Base-by-base conservation (phyloP, 305 asterid species). In the Salvia sclarea region DNA sequence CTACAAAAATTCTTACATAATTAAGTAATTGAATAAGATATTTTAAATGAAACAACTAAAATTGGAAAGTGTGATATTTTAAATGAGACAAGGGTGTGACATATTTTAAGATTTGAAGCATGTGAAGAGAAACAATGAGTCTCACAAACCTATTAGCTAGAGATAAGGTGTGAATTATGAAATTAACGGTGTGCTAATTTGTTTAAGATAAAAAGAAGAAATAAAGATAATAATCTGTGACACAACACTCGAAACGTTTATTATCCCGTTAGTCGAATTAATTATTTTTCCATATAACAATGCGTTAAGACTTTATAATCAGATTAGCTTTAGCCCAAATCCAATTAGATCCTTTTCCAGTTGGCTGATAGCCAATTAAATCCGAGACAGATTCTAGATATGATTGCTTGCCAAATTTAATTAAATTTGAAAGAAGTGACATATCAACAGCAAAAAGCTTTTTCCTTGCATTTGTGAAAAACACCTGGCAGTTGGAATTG, bases 381-480 rank as follows among this genome's bases (percentile, higher is more conserved):
- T 37, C 11, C 40, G 21, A 17, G 49, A 50, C 52, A 45, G 16
- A 20, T 4, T 54, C 28, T 30, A 11, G 56, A 64, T 47, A 8
- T 69, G 66, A 69, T 75, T 64, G 50, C 40, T 57, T 53, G 69
- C 74, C 72, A 64, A 30, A 61, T 68, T 54, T 33, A 20, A 61
- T 62, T 44, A 44, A 14, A 3, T 61, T 50, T 43, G 3, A 58
- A 14, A 8, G 45, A 75, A 30, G 73, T 70, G 72, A 75, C 73
- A 18, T 49, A 7, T 38, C 66, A 75, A 75, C 75, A 11, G 43
- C n/a, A 63, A 62, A 54, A 35, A 4, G 8, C 6, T 25, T 6
- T 31, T 31, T 12, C 33, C n/a, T n/a, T n/a, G n/a, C n/a, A n/a
- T 22, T 10, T 38, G n/a, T 0, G 8, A 1, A 52, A 47, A 54